Base-by-base conservation (phyloP, 495 filamentous ascomycete genomes). In the Chaetomium cochliodes region DNA sequence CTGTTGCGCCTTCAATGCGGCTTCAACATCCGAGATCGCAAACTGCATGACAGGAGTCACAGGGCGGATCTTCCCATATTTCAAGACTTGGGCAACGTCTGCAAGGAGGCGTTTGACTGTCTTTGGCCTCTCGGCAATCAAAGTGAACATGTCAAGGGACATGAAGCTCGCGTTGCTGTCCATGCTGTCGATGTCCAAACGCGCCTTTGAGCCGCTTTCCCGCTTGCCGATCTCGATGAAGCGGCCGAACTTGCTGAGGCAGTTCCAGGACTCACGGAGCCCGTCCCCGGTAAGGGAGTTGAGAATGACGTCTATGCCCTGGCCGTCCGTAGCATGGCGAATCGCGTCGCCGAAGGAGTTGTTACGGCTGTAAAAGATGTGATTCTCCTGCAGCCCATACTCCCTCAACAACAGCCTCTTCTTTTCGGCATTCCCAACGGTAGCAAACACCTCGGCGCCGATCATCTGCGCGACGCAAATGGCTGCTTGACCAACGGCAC, bases 401-500 rank as follows among this genome's bases (percentile, higher is more conserved):
- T 77, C 70, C 22, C 76, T 68, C 28, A 77, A 74, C 11, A 90
- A 71, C 13, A 86, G 73, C 5, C 77, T 65, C 53, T 79, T 79
- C 73, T 88, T 85, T 44, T 83, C 80, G 0, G 73, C 60, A 6
- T 76, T 79, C 0, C 82, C 80, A 0, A 86, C 86, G 0, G 86
- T 88, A 0, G 77, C 82, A 70, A 81, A 88, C 20, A 90, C 76
- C 62, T 86, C 80, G 5, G 85, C 84, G 0, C 84, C 84, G 16
- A 83, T 63, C 67, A 78, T 76, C 47, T 86, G 80, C 0, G 84
- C 82, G 0, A 90, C 53, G 26, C 73, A 71, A 60, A 89, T 85
- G 9, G 86, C 81, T 18, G 85, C 86, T 69, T 88, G 86, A 6
- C 87, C 87, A 2, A 87, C 78, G 5, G 78, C 82, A 23, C 85